These are phyloP conservation scores for Picea abies DNA, from an alignment of 83 land plant genomes.

Conservation along the genomic window DNA sequence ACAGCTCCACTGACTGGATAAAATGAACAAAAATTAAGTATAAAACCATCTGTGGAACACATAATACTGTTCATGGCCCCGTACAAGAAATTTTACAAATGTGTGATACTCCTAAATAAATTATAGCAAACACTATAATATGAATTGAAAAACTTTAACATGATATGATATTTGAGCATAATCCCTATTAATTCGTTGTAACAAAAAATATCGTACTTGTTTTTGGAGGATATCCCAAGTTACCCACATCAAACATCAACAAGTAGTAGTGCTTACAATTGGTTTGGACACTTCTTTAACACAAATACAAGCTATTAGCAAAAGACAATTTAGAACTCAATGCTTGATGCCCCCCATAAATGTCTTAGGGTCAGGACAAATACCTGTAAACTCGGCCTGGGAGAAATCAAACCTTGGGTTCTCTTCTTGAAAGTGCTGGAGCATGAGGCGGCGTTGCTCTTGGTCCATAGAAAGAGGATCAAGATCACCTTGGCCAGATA, in stretches of 20 bases:
- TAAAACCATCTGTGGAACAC: background rate
- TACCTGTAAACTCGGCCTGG: constrained; percentile 73
- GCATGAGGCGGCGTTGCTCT: too few relatives aligned
- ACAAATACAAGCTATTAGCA: background rate
- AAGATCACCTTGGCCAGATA: too few relatives aligned
- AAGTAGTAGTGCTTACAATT: background rate
- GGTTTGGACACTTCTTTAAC: constrained; percentile 5
- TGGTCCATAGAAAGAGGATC: too few relatives aligned
- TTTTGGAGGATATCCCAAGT: background rate
- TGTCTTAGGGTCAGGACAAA: constrained; percentile 74
- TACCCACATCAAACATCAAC: background rate
- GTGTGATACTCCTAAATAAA: background rate
- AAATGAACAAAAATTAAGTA: background rate
- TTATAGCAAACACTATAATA: background rate
- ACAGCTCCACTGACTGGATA: background rate
- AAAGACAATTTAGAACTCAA: background rate
- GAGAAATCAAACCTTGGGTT: constrained; percentile 88
- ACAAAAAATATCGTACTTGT: background rate
- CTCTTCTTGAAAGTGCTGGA: too few relatives aligned
- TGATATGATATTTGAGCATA: background rate
- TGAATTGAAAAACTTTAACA: background rate
- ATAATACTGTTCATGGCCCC: too few relatives aligned
- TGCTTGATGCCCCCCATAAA: constrained; percentile 72
- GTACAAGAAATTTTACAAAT: too few relatives aligned
- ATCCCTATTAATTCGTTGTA: background rate